These are phyloP conservation scores for Neocucurbitaria cava DNA, from an alignment of 2,329 filamentous ascomycete species.

Conservation along the genomic window DNA sequence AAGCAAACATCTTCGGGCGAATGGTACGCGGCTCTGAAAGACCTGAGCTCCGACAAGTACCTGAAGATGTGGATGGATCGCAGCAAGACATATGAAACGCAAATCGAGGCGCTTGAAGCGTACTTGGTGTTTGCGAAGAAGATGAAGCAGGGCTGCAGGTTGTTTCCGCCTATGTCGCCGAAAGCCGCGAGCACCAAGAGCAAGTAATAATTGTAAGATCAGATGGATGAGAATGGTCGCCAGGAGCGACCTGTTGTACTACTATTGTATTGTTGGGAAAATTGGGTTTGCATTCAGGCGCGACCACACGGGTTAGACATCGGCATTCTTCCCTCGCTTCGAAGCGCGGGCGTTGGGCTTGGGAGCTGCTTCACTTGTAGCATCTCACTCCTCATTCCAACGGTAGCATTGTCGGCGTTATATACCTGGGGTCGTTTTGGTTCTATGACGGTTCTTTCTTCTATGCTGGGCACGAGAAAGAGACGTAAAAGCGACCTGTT, in stretches of 20 bases:
- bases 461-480: not conserved
- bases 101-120: slow-evolving; percentile 32
- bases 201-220: not conserved
- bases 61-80: slow-evolving; percentile 42
- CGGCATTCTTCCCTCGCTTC: not conserved
- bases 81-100: slow-evolving; percentile 28
- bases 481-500: not conserved
- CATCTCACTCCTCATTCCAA: not conserved
- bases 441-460: not conserved
- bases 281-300: not conserved
- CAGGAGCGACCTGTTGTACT: not conserved
- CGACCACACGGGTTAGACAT: not conserved
- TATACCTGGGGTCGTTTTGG: not conserved
- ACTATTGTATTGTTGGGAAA: not conserved
- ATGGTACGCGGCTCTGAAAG: slow-evolving; percentile 38
- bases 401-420: not conserved
- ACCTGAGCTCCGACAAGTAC: slow-evolving; percentile 33
- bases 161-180: slow-evolving; percentile 26
- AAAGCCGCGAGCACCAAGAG: slow-evolving; percentile 7
- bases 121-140: slow-evolving; percentile 34
- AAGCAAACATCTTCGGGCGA: slow-evolving; percentile 28
- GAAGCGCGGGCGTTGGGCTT: not conserved
- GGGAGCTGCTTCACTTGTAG: not conserved
- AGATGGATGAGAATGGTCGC: not conserved
- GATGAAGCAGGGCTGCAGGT: slow-evolving; percentile 28